phyloP scores from a whole-genome alignment of 495 filamentous ascomycete species.

The Aspergillus indologenus region DNA sequence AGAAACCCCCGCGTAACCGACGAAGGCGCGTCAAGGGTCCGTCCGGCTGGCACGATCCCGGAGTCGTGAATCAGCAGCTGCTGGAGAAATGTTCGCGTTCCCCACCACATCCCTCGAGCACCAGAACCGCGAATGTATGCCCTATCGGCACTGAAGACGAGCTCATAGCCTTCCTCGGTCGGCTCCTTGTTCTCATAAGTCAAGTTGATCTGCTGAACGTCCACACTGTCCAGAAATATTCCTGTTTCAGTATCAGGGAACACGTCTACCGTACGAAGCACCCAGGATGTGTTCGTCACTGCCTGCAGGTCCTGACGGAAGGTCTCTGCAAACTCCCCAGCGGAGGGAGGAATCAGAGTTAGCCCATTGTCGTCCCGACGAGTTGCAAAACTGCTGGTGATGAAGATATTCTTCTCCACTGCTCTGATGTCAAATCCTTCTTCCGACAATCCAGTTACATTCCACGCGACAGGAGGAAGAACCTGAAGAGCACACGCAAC shows the following conservation, averaged over 20 bases:
- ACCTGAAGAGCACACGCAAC: not conserved
- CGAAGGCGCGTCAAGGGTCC: conserved; percentile 42
- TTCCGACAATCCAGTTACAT: not conserved
- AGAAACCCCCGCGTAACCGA: conserved; percentile 50
- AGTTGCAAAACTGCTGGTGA: conserved; percentile 20
- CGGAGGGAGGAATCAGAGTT: conserved; percentile 52
- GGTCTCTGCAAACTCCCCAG: conserved; percentile 44
- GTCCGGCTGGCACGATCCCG: conserved; percentile 28
- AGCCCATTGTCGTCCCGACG: conserved; percentile 36
- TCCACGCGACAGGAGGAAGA: not conserved
- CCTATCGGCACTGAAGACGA: conserved; percentile 29
- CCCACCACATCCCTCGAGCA: conserved; percentile 54
- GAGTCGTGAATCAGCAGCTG: conserved; percentile 32
- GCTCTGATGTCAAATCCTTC: not conserved
- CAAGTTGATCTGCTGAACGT: conserved; percentile 6
- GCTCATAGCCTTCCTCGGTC: conserved; percentile 49
- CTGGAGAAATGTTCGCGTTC: conserved; percentile 52
- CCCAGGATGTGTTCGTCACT: conserved; percentile 22
- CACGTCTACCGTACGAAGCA: not conserved
- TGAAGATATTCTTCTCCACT: conserved; percentile 21
- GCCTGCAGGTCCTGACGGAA: conserved; percentile 45
- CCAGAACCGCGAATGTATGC: conserved; percentile 46
- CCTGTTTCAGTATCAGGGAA: not conserved
- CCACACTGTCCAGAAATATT: not conserved
- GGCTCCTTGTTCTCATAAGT: conserved; percentile 45